Base-by-base conservation (phyloP, 805 yeast species). In the Saccharomycopsis microspora region DNA sequence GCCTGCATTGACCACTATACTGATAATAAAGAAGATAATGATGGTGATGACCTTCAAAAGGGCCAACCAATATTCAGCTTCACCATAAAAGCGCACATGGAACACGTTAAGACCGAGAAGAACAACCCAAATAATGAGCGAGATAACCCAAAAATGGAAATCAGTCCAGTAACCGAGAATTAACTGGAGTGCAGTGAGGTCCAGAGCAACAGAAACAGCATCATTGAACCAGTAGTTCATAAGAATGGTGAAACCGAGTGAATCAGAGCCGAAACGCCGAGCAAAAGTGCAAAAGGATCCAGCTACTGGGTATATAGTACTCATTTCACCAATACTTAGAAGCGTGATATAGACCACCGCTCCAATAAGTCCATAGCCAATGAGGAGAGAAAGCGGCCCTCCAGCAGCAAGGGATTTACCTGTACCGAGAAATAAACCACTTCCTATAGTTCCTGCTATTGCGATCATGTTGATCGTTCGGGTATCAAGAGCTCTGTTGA, bases 181-280 rank as follows among this genome's bases (percentile, higher is more conserved):
- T 53, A 27, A 53, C 30, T 87, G 87, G 35, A 82, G 77, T 33
- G 82, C 79, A 4, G 85, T 78, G 48, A 83, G 64, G 62, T 83
- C 90, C 55, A 82, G 68, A 5, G 90, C 85, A 62, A 78, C 81
- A 0, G 89, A 82, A 51, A 82, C 74, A 45, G 83, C 79, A 86
- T 87, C 83, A 6, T 83, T 75, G 61, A 81, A 80, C 84, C 86
- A 82, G 61, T 83, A 83, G 67, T 75, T 67, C 72, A 82, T 80
- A 45, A 85, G 83, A 50, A 75, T 77, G 32, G 88, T 80, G 40
- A 79, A 82, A 48, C 89, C 90, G 35, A 80, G 61, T 5, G 89
- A 75, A 10, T 80, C 82, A 3, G 83, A 76, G 33, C 80, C 61
- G 67, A 80, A 82, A 56, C 82, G 69, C 5, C 81, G 68, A 27